Evolutionary conservation across 257 asterid genomes (phyloP).

Genomic region (Nicotiana otophora): DNA sequence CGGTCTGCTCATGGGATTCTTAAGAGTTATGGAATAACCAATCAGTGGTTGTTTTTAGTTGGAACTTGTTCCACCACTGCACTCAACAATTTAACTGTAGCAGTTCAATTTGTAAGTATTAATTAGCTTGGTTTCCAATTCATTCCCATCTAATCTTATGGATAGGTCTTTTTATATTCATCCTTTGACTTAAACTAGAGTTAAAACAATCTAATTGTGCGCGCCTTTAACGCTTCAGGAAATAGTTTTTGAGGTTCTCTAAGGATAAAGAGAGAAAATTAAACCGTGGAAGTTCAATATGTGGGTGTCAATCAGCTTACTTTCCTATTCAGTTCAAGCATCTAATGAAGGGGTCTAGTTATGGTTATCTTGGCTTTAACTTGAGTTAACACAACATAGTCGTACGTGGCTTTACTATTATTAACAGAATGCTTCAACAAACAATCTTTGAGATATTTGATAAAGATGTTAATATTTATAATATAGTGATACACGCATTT

Average conservation of each 20-base stretch:
- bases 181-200: not conserved
- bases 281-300: not conserved
- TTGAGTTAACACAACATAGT: not conserved
- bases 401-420: not conserved
- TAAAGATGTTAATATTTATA: too few species aligned
- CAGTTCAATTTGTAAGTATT: not conserved
- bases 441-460: not conserved
- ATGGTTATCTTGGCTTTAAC: not conserved
- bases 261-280: not conserved
- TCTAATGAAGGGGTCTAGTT: not conserved
- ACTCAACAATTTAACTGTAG: not conserved
- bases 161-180: not conserved
- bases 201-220: not conserved
- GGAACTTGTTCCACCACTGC: not conserved
- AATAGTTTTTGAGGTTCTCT: not conserved
- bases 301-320: not conserved
- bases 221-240: not conserved
- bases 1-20: not conserved
- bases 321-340: not conserved
- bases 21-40: not conserved
- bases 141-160: not conserved
- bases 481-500: too few species aligned
- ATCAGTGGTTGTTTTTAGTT: not conserved
- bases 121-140: not conserved
- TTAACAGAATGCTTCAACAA: not conserved